These are phyloP conservation scores for Lipomyces sp. DNA, from an alignment of 805 yeast species.

Conservation along the genomic window DNA sequence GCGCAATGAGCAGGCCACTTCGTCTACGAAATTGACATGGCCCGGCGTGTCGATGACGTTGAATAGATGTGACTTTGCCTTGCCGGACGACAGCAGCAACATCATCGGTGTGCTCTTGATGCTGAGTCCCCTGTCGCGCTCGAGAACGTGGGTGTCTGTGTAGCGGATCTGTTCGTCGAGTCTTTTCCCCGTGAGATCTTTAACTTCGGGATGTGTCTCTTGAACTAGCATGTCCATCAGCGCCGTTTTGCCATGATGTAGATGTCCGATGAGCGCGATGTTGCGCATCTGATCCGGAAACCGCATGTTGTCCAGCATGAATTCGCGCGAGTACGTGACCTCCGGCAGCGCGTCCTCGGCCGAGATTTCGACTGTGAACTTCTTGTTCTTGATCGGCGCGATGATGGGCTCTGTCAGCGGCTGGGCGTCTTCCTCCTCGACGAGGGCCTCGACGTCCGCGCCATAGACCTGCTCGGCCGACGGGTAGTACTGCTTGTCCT, in stretches of 20 bases:
- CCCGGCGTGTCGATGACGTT: conserved; percentile 89
- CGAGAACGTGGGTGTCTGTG: conserved; percentile 69
- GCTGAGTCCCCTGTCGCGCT: conserved; percentile 66
- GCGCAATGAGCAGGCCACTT: conserved; percentile 54
- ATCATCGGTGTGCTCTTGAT: conserved; percentile 62
- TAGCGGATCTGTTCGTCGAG: conserved; percentile 53
- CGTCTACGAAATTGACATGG: conserved; percentile 80
- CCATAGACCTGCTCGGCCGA: conserved; percentile 51
- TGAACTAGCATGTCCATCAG: conserved; percentile 63
- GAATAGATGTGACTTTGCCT: conserved; percentile 53
- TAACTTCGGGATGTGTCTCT: conserved; percentile 57
- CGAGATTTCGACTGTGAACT: conserved; percentile 45
- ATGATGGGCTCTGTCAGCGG: conserved; percentile 62
- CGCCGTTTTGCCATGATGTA: conserved; percentile 84
- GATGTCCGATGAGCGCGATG: conserved; percentile 72
- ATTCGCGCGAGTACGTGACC: conserved; percentile 59
- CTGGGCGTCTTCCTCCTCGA: conserved; percentile 53
- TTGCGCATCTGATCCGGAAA: conserved; percentile 68
- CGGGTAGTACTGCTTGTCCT: conserved; percentile 47
- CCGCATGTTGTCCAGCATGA: conserved; percentile 49
- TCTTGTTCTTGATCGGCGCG: conserved; percentile 46
- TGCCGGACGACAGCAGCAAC: conserved; percentile 52
- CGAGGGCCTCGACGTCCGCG: conserved; percentile 60
- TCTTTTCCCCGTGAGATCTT: conserved; percentile 36
- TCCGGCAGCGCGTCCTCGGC: conserved; percentile 52